A percentile compares a stretch with the other conserved stretches of the same genome.
phyloP scores from a whole-genome alignment of 306 rosid genomes.

The Canavalia ensiformis region DNA sequence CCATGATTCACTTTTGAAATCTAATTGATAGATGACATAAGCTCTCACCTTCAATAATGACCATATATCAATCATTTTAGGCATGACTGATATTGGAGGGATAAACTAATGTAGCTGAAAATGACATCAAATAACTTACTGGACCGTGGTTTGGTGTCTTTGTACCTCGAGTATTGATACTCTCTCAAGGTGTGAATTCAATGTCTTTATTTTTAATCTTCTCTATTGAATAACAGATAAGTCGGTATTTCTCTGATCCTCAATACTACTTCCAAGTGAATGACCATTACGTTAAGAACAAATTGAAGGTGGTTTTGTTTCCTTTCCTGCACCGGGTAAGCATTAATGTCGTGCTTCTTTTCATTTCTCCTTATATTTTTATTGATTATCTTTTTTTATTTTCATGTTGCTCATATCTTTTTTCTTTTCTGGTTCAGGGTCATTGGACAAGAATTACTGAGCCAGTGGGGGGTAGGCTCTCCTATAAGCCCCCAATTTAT shows the following conservation, averaged over 20 bases:
- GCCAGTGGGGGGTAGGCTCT: slow-evolving; percentile 97
- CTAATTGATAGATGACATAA: slow-evolving; percentile 15
- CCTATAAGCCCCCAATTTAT: slow-evolving; percentile 93
- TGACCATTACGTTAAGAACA: slow-evolving; percentile 94
- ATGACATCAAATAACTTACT: slow-evolving; percentile 8
- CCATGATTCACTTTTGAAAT: slow-evolving; percentile 8
- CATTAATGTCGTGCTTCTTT: slow-evolving; percentile 33
- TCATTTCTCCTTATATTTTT: slow-evolving; percentile 13
- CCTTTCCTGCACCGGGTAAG: slow-evolving; percentile 98
- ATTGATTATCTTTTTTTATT: slow-evolving; percentile 27
- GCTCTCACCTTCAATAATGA: neutral
- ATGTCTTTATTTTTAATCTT: slow-evolving; percentile 33
- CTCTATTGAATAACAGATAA: slow-evolving; percentile 69
- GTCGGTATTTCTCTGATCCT: slow-evolving; percentile 92
- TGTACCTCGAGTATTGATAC: neutral
- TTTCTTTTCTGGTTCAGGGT: slow-evolving; percentile 69
- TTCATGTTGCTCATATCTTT: slow-evolving; percentile 10
- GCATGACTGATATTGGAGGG: neutral
- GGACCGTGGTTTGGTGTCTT: slow-evolving; percentile 30
- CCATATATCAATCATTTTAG: slow-evolving; percentile 24
- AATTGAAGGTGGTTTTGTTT: slow-evolving; percentile 91
- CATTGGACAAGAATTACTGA: slow-evolving; percentile 98
- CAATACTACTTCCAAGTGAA: slow-evolving; percentile 98
- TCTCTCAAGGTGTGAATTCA: slow-evolving; percentile 25
- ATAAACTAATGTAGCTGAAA: neutral